phyloP scores from a whole-genome alignment of 1,139 yeast genomes.

The Zygosaccharomyces pseudobailii region DNA sequence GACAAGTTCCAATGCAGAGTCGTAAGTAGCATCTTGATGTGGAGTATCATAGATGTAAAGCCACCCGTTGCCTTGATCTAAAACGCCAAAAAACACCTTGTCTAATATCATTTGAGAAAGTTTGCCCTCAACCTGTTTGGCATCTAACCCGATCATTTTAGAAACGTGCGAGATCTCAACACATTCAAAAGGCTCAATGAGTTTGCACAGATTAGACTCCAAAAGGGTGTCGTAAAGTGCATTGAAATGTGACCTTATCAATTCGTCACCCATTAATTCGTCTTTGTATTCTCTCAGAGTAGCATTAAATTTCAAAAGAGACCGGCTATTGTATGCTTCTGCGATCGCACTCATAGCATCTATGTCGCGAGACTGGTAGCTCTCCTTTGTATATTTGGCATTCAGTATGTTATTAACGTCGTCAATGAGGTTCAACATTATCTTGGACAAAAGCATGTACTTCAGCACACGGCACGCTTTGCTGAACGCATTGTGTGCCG shows the following conservation, averaged over 20 bases:
- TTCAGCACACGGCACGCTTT: slow-evolving; percentile 77
- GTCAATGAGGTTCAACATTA: slow-evolving; percentile 84
- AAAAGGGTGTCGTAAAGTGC: slow-evolving; percentile 88
- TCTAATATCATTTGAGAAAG: slow-evolving; percentile 95
- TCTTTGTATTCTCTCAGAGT: slow-evolving; percentile 65
- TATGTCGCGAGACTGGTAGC: slow-evolving; percentile 61
- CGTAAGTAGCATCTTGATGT: slow-evolving; percentile 81
- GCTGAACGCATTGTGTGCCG: slow-evolving; percentile 51
- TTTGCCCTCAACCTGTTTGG: slow-evolving; percentile 89
- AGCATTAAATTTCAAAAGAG: slow-evolving; percentile 83
- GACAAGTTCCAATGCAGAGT: slow-evolving; percentile 79
- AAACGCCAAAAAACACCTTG: slow-evolving; percentile 87
- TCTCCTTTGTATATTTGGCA: slow-evolving; percentile 73
- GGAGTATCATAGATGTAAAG: slow-evolving; percentile 88
- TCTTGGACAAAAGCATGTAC: slow-evolving; percentile 87
- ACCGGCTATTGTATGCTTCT: slow-evolving; percentile 81
- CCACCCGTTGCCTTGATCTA: slow-evolving; percentile 99
- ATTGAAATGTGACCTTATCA: slow-evolving; percentile 87
- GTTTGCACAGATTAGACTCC: slow-evolving; percentile 89
- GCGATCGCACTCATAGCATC: slow-evolving; percentile 97
- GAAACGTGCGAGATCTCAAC: slow-evolving; percentile 91
- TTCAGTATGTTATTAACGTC: slow-evolving; percentile 76
- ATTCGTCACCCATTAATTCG: slow-evolving; percentile 81
- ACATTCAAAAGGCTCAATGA: slow-evolving; percentile 92
- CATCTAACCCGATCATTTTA: slow-evolving; percentile 79